A percentile compares a stretch with the other conserved stretches of the same genome.
Conservation (phyloP, 257 asterid genomes). For the Solanum gracilifrons region DNA sequence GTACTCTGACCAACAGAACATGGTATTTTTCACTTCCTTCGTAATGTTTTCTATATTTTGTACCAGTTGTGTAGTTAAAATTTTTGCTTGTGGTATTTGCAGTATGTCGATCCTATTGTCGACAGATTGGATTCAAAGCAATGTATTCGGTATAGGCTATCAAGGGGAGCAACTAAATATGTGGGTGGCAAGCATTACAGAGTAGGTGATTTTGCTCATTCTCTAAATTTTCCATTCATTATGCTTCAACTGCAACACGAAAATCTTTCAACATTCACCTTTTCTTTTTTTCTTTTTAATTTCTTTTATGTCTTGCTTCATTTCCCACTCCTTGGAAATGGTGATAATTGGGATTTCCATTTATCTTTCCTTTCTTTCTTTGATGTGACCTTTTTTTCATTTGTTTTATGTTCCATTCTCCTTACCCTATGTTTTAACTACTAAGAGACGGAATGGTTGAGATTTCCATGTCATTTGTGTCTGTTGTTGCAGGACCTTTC, state of each 20-base stretch:
- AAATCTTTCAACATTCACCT: neutral
- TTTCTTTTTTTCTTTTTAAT: neutral
- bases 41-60: neutral
- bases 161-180: constrained; percentile 74
- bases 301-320: neutral
- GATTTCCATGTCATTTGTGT: neutral
- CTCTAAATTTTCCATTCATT: neutral
- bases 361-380: neutral
- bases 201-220: constrained; percentile 27
- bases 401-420: neutral
- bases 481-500: constrained; percentile 67
- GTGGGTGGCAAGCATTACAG: constrained; percentile 70
- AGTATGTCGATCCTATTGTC: constrained; percentile 77
- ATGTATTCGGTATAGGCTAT: constrained; percentile 54
- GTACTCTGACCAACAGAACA: constrained; percentile 55
- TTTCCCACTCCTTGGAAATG: neutral
- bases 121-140: constrained; percentile 70
- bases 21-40: constrained; percentile 25
- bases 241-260: neutral
- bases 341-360: neutral
- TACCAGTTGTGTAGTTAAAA: neutral
- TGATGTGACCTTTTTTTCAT: neutral
- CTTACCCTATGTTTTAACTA: neutral
- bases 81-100: constrained; percentile 14
- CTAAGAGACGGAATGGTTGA: neutral